These are phyloP conservation scores for Cylindrotheca closterium DNA, from an alignment of 108 stramenopile species.

Conservation along the genomic window DNA sequence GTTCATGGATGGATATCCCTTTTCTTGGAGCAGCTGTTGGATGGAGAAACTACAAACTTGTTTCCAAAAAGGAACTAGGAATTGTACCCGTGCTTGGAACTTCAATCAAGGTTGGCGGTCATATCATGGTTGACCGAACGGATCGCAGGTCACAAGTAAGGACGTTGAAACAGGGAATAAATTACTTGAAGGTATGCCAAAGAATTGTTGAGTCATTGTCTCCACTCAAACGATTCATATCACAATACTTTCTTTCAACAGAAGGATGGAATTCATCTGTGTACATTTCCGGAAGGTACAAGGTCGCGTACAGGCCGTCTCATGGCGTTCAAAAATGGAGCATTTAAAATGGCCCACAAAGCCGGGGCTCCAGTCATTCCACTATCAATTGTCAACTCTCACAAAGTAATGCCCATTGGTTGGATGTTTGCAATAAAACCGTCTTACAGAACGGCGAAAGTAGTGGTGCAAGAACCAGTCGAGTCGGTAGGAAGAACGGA, in stretches of 20 bases:
- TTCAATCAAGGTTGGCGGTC: conserved; percentile 63
- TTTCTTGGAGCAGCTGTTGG: conserved; percentile 81
- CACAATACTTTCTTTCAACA: not conserved
- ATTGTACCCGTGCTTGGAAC: conserved; percentile 84
- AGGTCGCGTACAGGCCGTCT: conserved; percentile 70
- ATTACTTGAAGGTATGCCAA: conserved; percentile 69
- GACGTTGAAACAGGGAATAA: conserved; percentile 82
- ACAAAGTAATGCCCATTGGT: conserved; percentile 64
- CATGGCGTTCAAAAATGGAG: conserved; percentile 84
- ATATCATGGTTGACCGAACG: conserved; percentile 79
- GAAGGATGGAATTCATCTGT: conserved; percentile 79
- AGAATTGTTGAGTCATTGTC: conserved; percentile 1
- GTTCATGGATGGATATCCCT: conserved; percentile 92
- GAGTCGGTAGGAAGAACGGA: conserved; percentile 77
- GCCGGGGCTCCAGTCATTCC: conserved; percentile 81
- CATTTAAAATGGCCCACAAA: conserved; percentile 91
- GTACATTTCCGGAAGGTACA: conserved; percentile 89
- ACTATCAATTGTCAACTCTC: conserved; percentile 68
- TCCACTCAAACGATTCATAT: not conserved
- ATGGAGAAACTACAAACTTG: conserved; percentile 91
- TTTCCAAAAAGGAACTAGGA: conserved; percentile 84
- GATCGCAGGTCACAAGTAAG: conserved; percentile 68
- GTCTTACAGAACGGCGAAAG: conserved; percentile 41
- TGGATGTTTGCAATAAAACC: conserved; percentile 83
- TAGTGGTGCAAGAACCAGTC: conserved; percentile 79